Evolutionary conservation across 305 asterid genomes (phyloP).

Genomic region (Fraxinus dipetala): DNA sequence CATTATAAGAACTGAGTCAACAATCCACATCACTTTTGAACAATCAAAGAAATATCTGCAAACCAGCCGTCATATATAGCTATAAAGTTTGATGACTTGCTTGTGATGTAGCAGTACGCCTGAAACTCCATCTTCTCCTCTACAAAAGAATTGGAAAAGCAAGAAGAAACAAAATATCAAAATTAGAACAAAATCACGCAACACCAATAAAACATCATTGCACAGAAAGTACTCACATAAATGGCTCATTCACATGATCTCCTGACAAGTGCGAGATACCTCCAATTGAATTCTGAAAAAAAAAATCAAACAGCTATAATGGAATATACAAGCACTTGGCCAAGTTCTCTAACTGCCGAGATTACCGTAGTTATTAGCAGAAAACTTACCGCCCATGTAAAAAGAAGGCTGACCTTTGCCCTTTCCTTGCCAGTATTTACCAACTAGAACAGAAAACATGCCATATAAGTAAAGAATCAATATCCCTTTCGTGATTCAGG

Average conservation of each 20-base stretch:
- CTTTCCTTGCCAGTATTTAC: slow-evolving; percentile 97
- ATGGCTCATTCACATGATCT: slow-evolving; percentile 94
- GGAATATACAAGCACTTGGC: slow-evolving; percentile 21
- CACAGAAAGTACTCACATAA: slow-evolving; percentile 55
- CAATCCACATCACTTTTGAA: slow-evolving; percentile 16
- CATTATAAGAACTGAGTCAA: slow-evolving; percentile 8
- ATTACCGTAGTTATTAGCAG: slow-evolving; percentile 15
- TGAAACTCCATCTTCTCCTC: slow-evolving; percentile 97
- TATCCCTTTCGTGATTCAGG: neutral
- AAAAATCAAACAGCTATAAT: slow-evolving; percentile 19
- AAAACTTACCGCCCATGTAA: slow-evolving; percentile 96
- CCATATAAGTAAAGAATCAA: slow-evolving; percentile 14
- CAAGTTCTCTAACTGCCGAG: slow-evolving; percentile 10
- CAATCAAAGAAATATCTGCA: slow-evolving; percentile 33
- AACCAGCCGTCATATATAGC: slow-evolving; percentile 57
- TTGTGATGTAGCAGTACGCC: slow-evolving; percentile 99
- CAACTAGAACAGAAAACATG: slow-evolving; percentile 56
- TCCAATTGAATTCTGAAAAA: slow-evolving; percentile 84
- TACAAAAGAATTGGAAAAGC: slow-evolving; percentile 23
- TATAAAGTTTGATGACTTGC: slow-evolving; percentile 79
- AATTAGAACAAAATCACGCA: slow-evolving; percentile 18
- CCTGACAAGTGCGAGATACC: slow-evolving; percentile 90
- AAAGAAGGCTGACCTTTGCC: slow-evolving; percentile 95
- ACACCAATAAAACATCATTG: slow-evolving; percentile 14
- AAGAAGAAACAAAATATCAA: slow-evolving; percentile 19